Evolutionary conservation across 176 grass and related monocot species (phyloP).

Genomic region (Musa itinerans): DNA sequence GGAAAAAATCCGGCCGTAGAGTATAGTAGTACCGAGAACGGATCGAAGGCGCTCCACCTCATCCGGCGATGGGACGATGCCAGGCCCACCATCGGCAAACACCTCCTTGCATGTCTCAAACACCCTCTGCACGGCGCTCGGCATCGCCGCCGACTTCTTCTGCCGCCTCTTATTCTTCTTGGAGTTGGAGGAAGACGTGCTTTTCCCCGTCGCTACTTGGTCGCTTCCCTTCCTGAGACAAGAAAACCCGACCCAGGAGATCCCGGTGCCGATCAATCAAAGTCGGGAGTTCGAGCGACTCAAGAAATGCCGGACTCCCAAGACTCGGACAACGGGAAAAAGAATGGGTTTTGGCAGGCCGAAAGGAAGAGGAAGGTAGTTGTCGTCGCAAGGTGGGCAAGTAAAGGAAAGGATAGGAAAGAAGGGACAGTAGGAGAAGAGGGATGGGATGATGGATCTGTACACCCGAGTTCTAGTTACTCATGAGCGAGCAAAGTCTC

Average conservation of each 20-base stretch:
- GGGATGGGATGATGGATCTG: background rate
- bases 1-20: background rate
- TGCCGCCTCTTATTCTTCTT: slow-evolving; percentile 29
- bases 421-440: no score
- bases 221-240: background rate
- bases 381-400: no score
- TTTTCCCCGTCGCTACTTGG: background rate
- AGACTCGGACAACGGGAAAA: no score
- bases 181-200: slow-evolving; percentile 4
- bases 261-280: no score
- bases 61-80: slow-evolving; percentile 41
- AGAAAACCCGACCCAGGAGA: no score
- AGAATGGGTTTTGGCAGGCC: no score
- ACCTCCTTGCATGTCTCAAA: slow-evolving; percentile 51
- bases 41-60: slow-evolving; percentile 37
- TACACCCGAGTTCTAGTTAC: background rate
- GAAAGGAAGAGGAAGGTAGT: no score
- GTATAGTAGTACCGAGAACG: slow-evolving; percentile 33
- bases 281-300: background rate
- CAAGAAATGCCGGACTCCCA: background rate
- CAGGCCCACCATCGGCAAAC: slow-evolving; percentile 32
- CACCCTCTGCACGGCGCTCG: slow-evolving; percentile 39
- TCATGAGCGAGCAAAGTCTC: background rate
- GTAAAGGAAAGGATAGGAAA: no score
- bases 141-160: slow-evolving; percentile 12